These are phyloP conservation scores for Pseudocercospora eumusae DNA, from an alignment of 2,329 filamentous ascomycete species.

Conservation along the genomic window DNA sequence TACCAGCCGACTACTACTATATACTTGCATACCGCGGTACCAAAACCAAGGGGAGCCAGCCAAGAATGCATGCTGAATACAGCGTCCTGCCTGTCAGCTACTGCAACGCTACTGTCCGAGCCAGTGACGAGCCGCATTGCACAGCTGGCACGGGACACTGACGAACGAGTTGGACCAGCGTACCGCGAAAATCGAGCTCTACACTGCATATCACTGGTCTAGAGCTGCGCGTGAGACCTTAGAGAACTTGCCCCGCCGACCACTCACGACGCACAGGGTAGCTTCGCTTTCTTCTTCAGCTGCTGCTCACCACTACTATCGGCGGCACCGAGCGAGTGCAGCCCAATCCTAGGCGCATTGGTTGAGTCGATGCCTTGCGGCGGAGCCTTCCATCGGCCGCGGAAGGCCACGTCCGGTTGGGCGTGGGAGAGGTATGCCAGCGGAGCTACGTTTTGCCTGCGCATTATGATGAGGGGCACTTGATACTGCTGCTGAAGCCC, in stretches of 20 bases:
- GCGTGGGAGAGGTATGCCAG: constrained; percentile 13
- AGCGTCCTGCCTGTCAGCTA: constrained; percentile 28
- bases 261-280: constrained; percentile 13
- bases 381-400: constrained; percentile 20
- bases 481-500: constrained; percentile 12
- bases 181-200: constrained; percentile 16
- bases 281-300: constrained; percentile 11
- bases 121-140: constrained; percentile 42
- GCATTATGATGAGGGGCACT: constrained; percentile 21
- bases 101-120: constrained; percentile 21
- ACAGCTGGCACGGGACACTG: constrained; percentile 42
- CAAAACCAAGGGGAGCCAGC: constrained; percentile 14
- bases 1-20: constrained; percentile 1
- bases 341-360: constrained; percentile 14
- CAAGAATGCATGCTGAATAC: constrained; percentile 19
- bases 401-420: constrained; percentile 24
- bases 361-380: constrained; percentile 15
- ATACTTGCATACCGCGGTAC: constrained; percentile 14
- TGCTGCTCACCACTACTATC: not conserved
- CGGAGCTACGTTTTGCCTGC: not conserved
- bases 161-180: constrained; percentile 26
- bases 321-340: constrained; percentile 13
- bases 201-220: constrained; percentile 24
- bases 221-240: constrained; percentile 12
- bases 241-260: constrained; percentile 6